phyloP scores from a whole-genome alignment of 2,329 filamentous ascomycete genomes.

The Pyrenophora seminiperda region DNA sequence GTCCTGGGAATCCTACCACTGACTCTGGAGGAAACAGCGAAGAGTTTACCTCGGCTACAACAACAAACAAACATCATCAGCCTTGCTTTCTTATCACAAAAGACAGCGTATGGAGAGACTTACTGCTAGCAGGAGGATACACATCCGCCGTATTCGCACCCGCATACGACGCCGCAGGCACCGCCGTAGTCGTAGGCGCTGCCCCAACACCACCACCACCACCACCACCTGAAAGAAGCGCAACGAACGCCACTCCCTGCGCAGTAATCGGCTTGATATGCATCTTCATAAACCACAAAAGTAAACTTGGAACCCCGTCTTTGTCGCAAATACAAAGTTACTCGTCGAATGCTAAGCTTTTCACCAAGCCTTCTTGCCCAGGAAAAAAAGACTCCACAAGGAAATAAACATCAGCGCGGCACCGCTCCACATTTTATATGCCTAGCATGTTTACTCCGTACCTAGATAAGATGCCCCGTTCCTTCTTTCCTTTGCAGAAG shows the following conservation, averaged over 20 bases:
- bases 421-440: neutral
- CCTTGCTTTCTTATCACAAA: neutral
- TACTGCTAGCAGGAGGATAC: constrained; percentile 36
- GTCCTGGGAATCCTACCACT: constrained; percentile 35
- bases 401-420: too few species aligned
- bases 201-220: constrained; percentile 18
- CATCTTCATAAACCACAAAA: constrained; percentile 7
- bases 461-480: too few species aligned
- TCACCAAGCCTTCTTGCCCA: constrained; percentile 1
- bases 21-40: constrained; percentile 35
- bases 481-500: too few species aligned
- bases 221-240: constrained; percentile 9
- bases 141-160: constrained; percentile 25
- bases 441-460: neutral
- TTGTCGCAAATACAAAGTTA: neutral
- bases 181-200: constrained; percentile 16
- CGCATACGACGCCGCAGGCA: constrained; percentile 22
- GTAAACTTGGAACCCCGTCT: neutral
- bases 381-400: too few species aligned
- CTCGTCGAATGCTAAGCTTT: neutral
- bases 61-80: constrained; percentile 5
- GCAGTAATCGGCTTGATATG: constrained; percentile 7
- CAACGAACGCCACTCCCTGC: constrained; percentile 17
- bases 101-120: neutral
- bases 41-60: constrained; percentile 30